Evolutionary conservation across 805 yeast species (phyloP).

Genomic region (Scheffersomyces stipitis): DNA sequence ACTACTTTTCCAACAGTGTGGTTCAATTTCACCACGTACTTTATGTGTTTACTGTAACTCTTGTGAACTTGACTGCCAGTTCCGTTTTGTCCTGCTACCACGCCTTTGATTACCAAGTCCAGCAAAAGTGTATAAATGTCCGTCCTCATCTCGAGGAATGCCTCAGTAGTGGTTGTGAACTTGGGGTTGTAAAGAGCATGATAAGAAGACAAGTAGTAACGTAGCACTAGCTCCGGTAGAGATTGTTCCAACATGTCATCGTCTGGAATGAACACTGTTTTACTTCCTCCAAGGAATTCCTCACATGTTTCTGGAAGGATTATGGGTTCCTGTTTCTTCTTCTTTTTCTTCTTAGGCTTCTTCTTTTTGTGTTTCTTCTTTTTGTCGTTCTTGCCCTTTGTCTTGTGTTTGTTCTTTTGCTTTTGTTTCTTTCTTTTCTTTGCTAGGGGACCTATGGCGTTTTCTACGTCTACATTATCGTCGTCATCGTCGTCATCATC

Average conservation of each 20-base stretch:
- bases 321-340: slow-evolving; percentile 7
- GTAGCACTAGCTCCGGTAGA: slow-evolving; percentile 22
- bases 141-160: slow-evolving; percentile 26
- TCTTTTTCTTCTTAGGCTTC: slow-evolving; percentile 5
- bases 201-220: neutral
- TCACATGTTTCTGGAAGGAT: slow-evolving; percentile 24
- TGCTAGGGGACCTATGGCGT: no score
- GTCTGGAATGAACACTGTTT: slow-evolving; percentile 36
- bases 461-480: neutral
- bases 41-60: slow-evolving; percentile 8
- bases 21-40: slow-evolving; percentile 13
- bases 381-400: slow-evolving; percentile 1
- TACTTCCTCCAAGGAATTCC: slow-evolving; percentile 21
- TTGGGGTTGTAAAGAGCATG: neutral
- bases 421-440: neutral
- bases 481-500: neutral
- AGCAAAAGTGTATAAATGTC: slow-evolving; percentile 29
- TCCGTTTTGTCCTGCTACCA: slow-evolving; percentile 31
- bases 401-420: neutral
- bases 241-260: slow-evolving; percentile 26
- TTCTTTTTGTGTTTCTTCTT: slow-evolving; percentile 7
- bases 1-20: slow-evolving; percentile 10
- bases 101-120: slow-evolving; percentile 23
- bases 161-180: slow-evolving; percentile 26
- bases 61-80: slow-evolving; percentile 11